Conservation (phyloP, 352 stramenopile species). For the Lagenidium giganteum region DNA sequence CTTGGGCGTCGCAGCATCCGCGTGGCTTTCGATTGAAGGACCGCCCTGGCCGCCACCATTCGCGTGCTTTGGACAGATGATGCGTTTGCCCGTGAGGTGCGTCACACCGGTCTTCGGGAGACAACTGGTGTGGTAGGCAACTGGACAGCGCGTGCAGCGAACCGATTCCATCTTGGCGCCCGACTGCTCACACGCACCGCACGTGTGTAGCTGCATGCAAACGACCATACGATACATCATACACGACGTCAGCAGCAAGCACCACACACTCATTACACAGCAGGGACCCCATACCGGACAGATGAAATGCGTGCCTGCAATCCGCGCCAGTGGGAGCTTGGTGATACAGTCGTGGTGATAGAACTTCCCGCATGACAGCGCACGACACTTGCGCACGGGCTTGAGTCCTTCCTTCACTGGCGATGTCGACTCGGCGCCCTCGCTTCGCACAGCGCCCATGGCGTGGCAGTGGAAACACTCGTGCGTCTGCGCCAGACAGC, state of each 20-base stretch:
- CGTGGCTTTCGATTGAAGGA: too few relatives aligned
- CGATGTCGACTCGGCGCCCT: slow-evolving; percentile 22
- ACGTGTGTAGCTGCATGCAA: slow-evolving; percentile 83
- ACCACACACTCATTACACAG: slow-evolving; percentile 11
- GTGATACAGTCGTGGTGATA: slow-evolving; percentile 82
- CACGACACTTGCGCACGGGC: slow-evolving; percentile 59
- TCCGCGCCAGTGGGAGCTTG: slow-evolving; percentile 67
- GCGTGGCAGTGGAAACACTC: slow-evolving; percentile 83
- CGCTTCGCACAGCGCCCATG: too few relatives aligned
- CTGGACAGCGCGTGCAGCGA: slow-evolving; percentile 70
- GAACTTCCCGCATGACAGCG: slow-evolving; percentile 80
- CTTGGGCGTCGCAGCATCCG: too few relatives aligned
- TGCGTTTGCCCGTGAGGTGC: slow-evolving; percentile 63
- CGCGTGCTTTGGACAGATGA: slow-evolving; percentile 66
- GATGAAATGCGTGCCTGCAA: slow-evolving; percentile 79
- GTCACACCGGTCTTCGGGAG: slow-evolving; percentile 44
- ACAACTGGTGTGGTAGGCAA: slow-evolving; percentile 79
- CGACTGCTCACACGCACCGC: slow-evolving; percentile 65
- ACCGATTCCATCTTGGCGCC: slow-evolving; percentile 76
- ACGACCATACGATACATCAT: too few relatives aligned
- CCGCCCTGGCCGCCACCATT: background rate
- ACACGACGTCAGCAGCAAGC: background rate
- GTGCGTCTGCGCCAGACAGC: slow-evolving; percentile 46
- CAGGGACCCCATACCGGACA: slow-evolving; percentile 67
- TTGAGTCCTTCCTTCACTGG: background rate